Conservation (phyloP, 2,329 filamentous ascomycete species). For the Sclerotinia minor region DNA sequence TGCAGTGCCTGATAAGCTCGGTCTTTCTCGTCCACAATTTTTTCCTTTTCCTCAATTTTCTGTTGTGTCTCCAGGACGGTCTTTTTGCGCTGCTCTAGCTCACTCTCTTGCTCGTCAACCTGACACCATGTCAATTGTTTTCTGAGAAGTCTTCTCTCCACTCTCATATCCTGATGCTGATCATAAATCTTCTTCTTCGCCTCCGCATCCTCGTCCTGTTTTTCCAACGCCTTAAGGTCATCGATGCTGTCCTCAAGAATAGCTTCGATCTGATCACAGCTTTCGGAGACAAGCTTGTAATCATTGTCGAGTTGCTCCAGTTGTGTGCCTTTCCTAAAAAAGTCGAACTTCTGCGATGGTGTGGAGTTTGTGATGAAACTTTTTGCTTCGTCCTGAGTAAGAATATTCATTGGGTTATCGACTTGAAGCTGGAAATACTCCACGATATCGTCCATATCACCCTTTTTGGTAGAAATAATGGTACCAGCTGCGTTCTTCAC, state of each 20-base stretch:
- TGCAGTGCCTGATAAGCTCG: constrained; percentile 41
- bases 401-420: constrained; percentile 92
- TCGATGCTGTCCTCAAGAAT: constrained; percentile 62
- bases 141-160: constrained; percentile 58
- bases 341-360: constrained; percentile 86
- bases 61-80: constrained; percentile 41
- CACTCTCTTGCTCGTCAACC: constrained; percentile 72
- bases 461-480: constrained; percentile 77
- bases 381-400: constrained; percentile 92
- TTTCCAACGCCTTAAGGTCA: constrained; percentile 63
- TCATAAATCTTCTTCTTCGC: constrained; percentile 64
- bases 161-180: constrained; percentile 64
- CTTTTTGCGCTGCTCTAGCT: constrained; percentile 47
- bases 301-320: constrained; percentile 90
- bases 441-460: constrained; percentile 86
- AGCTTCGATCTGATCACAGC: constrained; percentile 68
- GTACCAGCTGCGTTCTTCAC: constrained; percentile 72
- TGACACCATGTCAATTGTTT: constrained; percentile 83
- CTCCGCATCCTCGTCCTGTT: constrained; percentile 60
- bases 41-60: constrained; percentile 44
- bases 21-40: constrained; percentile 52
- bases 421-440: constrained; percentile 94
- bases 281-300: constrained; percentile 80
- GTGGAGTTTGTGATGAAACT: constrained; percentile 88
- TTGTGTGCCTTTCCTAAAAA: constrained; percentile 93